These are phyloP conservation scores for Cystobasidium ongulense DNA, from an alignment of 768 basidiomycete species.

Conservation along the genomic window DNA sequence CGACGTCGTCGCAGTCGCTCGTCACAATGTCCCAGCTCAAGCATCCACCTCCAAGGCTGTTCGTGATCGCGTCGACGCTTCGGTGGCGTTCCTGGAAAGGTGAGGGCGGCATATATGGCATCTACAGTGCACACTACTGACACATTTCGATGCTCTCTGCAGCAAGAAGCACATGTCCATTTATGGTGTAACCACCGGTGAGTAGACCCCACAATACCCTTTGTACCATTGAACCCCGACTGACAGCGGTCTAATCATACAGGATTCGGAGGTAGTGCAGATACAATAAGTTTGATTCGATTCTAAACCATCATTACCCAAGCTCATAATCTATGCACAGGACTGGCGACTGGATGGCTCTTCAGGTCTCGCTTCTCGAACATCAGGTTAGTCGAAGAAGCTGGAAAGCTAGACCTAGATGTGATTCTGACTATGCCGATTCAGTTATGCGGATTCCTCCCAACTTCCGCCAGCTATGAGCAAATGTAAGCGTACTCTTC, in stretches of 20 bases:
- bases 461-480: conserved; percentile 1
- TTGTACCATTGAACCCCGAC: too few species aligned
- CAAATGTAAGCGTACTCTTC: neutral
- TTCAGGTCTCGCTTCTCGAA: conserved; percentile 27
- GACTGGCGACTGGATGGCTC: conserved; percentile 13
- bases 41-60: neutral
- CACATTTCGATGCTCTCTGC: neutral
- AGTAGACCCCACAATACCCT: too few species aligned
- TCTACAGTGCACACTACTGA: neutral
- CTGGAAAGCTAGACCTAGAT: too few species aligned
- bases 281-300: neutral
- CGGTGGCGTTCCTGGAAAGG: conserved; percentile 17
- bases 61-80: neutral
- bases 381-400: too few species aligned
- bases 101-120: neutral
- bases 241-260: neutral
- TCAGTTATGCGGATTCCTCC: conserved; percentile 29
- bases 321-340: conserved; percentile 19
- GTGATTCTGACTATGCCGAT: too few species aligned
- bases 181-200: conserved; percentile 19
- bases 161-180: conserved; percentile 24
- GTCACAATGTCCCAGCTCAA: neutral
- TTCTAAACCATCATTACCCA: neutral
- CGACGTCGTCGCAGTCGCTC: conserved; percentile 21
- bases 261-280: conserved; percentile 16